Percentiles rank a stretch among this genome's conserved stretches.
These are phyloP conservation scores for Thuidium tamariscinum DNA, from an alignment of 225 moss, liverwort and hornwort species.

Conservation along the genomic window DNA sequence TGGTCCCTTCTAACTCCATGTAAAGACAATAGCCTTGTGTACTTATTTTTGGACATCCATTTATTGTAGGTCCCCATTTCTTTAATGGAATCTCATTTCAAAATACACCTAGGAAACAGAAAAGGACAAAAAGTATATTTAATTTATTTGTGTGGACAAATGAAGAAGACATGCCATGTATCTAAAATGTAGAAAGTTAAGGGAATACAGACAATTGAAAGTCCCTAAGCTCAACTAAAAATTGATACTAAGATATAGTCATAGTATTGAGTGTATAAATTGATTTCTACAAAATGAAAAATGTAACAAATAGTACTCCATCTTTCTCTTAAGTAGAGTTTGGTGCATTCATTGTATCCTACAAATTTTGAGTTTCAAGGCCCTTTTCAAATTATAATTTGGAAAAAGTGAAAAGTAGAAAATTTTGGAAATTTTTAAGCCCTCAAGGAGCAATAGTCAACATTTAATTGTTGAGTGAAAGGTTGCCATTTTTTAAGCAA, in stretches of 20 bases:
- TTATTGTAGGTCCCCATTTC: background rate
- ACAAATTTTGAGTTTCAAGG: no score
- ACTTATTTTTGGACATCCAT: background rate
- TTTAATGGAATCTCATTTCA: background rate
- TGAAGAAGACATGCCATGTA: rapidly evolving
- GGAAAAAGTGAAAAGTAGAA: no score
- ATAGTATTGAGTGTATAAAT: background rate
- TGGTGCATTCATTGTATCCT: no score
- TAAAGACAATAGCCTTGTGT: background rate
- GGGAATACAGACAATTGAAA: rapidly evolving
- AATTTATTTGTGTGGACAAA: background rate
- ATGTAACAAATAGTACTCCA: background rate
- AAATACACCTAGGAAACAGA: background rate
- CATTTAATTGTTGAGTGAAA: no score
- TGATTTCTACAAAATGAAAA: rapidly evolving
- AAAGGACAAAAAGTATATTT: background rate
- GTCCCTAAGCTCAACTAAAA: rapidly evolving
- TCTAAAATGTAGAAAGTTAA: rapidly evolving
- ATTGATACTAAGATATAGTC: rapidly evolving
- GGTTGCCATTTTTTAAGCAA: no score
- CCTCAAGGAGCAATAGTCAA: no score
- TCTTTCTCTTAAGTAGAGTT: no score
- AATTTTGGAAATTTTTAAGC: no score
- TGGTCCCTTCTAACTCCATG: rapidly evolving
- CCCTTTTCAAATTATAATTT: no score